Percentiles rank a stretch among this genome's conserved stretches.
Evolutionary conservation across 768 basidiomycete species (phyloP).

Genomic region (Trametes coccinea): DNA sequence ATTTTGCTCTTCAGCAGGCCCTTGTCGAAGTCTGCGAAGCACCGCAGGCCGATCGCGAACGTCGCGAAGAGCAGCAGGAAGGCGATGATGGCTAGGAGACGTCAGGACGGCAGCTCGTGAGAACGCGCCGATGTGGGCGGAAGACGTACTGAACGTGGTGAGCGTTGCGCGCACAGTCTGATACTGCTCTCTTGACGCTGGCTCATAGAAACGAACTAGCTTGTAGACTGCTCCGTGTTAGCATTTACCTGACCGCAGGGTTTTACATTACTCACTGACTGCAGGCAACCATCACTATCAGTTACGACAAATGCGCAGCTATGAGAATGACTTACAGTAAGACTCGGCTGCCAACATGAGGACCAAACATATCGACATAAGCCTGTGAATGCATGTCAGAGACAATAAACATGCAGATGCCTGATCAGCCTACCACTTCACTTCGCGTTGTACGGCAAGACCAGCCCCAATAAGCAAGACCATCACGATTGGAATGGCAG

Average conservation of each 20-base stretch:
- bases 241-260: background rate
- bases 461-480: slow-evolving; percentile 64
- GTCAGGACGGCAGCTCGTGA: background rate
- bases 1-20: slow-evolving; percentile 75
- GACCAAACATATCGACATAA: slow-evolving; percentile 70
- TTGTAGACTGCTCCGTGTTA: slow-evolving; percentile 62
- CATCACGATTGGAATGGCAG: slow-evolving; percentile 81
- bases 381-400: slow-evolving; percentile 39
- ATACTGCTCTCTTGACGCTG: slow-evolving; percentile 55
- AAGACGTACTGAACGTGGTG: slow-evolving; percentile 72
- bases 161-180: slow-evolving; percentile 75
- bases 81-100: slow-evolving; percentile 63
- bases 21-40: slow-evolving; percentile 80
- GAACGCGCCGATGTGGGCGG: background rate
- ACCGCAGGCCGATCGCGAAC: slow-evolving; percentile 74
- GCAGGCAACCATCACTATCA: slow-evolving; percentile 9
- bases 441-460: slow-evolving; percentile 74
- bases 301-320: background rate
- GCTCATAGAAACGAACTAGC: slow-evolving; percentile 79
- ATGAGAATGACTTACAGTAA: slow-evolving; percentile 58
- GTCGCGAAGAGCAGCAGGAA: slow-evolving; percentile 75
- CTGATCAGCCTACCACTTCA: slow-evolving; percentile 59
- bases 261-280: slow-evolving; percentile 25
- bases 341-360: slow-evolving; percentile 77
- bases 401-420: background rate